A percentile compares a stretch with the other conserved stretches of the same genome.
phyloP scores from a whole-genome alignment of 2,329 filamentous ascomycete genomes.

The Leptographium lundbergii region DNA sequence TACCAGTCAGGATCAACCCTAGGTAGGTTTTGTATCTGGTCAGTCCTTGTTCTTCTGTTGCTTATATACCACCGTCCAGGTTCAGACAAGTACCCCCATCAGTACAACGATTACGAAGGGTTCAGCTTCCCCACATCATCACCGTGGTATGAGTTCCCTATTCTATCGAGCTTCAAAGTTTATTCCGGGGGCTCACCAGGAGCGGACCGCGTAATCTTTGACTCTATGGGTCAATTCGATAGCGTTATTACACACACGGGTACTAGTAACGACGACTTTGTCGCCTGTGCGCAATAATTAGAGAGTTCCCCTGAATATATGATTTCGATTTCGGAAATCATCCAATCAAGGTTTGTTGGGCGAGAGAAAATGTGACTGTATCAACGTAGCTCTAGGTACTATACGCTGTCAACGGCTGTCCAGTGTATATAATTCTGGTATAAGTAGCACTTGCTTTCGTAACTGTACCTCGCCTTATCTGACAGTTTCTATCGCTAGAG shows the following conservation, averaged over 20 bases:
- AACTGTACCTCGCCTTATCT: no score
- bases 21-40: constrained; percentile 6
- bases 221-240: constrained; percentile 37
- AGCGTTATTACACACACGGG: constrained; percentile 54
- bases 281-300: constrained; percentile 30
- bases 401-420: no score
- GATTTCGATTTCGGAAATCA: no score
- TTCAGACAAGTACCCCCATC: constrained; percentile 26
- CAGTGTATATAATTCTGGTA: no score
- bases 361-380: no score
- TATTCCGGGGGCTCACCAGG: constrained; percentile 43
- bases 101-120: constrained; percentile 30
- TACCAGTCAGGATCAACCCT: constrained; percentile 15
- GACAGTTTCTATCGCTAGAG: no score
- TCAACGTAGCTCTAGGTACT: no score
- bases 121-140: constrained; percentile 25
- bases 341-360: no score
- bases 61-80: constrained; percentile 5
- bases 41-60: no score
- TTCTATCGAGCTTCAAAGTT: constrained; percentile 20
- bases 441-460: no score
- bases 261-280: constrained; percentile 49
- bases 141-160: constrained; percentile 32
- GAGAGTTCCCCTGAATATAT: no score
- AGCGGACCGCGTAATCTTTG: constrained; percentile 51